A percentile compares a stretch with the other conserved stretches of the same genome.
These are phyloP conservation scores for Fusarium coicis DNA, from an alignment of 2,329 filamentous ascomycete genomes.

Conservation along the genomic window DNA sequence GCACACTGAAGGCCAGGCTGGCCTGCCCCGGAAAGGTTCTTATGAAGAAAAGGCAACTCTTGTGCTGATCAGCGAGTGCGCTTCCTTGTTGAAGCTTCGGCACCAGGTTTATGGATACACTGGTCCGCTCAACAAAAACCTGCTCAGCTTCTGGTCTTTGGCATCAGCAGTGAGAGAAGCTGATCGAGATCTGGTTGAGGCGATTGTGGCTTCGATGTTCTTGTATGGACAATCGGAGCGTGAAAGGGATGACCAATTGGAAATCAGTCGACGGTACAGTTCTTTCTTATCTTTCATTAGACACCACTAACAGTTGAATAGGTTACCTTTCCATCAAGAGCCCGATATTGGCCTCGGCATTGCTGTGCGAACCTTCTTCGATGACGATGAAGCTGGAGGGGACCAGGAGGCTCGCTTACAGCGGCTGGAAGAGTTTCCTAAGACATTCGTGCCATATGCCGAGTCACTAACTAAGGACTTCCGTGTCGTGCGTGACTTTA, in stretches of 20 bases:
- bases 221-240: conserved; percentile 82
- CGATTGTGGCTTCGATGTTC: conserved; percentile 82
- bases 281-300: not conserved
- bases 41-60: conserved; percentile 82
- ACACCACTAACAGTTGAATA: conserved; percentile 44
- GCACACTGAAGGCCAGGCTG: conserved; percentile 66
- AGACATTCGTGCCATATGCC: conserved; percentile 67
- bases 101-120: conserved; percentile 93
- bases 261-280: conserved; percentile 77
- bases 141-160: conserved; percentile 87
- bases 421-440: conserved; percentile 63
- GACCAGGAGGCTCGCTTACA: conserved; percentile 57
- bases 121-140: conserved; percentile 88
- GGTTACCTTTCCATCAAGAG: conserved; percentile 74
- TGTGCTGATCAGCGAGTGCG: conserved; percentile 85
- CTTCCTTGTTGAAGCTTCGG: conserved; percentile 82
- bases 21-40: conserved; percentile 64
- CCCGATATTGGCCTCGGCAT: conserved; percentile 82
- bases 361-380: conserved; percentile 81
- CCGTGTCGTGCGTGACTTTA: conserved; percentile 66
- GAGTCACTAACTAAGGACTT: conserved; percentile 70
- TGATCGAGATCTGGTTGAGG: conserved; percentile 85
- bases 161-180: conserved; percentile 81
- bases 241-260: conserved; percentile 71
- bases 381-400: conserved; percentile 73